Base-by-base conservation (phyloP, 2,329 filamentous ascomycete species). In the Fusarium verrucosum region DNA sequence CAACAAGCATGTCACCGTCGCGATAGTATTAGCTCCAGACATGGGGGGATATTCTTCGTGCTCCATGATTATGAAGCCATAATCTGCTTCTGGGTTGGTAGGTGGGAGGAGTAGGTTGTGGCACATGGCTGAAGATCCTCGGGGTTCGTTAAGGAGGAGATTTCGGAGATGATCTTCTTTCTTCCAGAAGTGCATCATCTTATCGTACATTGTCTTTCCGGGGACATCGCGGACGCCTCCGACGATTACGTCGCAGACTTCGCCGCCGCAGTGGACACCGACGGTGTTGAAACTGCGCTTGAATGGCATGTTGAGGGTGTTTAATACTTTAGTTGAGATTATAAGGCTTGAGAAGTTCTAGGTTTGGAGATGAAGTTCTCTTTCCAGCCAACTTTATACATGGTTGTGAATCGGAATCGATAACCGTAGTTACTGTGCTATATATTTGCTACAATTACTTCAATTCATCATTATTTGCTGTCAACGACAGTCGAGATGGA, bases 21-120 rank as follows among this genome's bases (percentile, higher is more conserved):
- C 60, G 11, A 65, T 41, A 0, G 61, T 68, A 16, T 65, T 68
- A 10, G 64, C 65, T 26, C 65, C 64, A 1, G 65, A 63, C 65
- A 68, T 65, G 1, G 65, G 61, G 4, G 61, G 64, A 4, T 65
- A 65, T 7, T 68, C 65, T 20, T 68, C 64, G 10, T 64, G 49
- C 11, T 68, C 65, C 65, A 65, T 68, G 9, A 68, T 68, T n/a
- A 69, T 45, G 44, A 69, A 69, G 9, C 65, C 65, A 11, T 58
- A 58, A 13, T 69, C 65, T 4, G 66, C 66, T 22, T 64, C 52
- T 0, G 65, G 55, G 37, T 69, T 58, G 19, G 55, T 64, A 0
- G 58, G 65, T 0, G 65, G 58, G 0, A 69, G 42, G 5, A 68
- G 20, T 2, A 69, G 50, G 30, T 65, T 69, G 10, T 62, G 59